Evolutionary conservation across 108 stramenopile genomes (phyloP).

Genomic region (Nitzschia sp.): DNA sequence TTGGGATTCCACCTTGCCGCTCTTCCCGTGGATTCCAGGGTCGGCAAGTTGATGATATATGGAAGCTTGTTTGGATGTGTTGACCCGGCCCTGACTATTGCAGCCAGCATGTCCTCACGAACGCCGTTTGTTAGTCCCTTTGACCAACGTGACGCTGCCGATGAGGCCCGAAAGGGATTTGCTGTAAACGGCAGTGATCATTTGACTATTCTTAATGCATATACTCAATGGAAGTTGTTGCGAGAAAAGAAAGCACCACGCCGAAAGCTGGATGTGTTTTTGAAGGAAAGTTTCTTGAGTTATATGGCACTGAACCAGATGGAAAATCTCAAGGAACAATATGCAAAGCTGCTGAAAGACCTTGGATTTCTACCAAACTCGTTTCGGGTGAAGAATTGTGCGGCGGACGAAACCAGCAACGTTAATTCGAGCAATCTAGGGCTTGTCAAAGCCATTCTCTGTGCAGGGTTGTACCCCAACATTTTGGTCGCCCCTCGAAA

Average conservation of each 20-base stretch:
- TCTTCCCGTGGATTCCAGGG: slow-evolving; percentile 86
- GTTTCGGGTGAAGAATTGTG: slow-evolving; percentile 28
- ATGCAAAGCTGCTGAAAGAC: slow-evolving; percentile 50
- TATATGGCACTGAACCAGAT: slow-evolving; percentile 68
- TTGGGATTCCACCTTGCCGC: slow-evolving; percentile 88
- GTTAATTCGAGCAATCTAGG: slow-evolving; percentile 52
- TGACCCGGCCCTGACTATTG: slow-evolving; percentile 84
- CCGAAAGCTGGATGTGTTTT: slow-evolving; percentile 52
- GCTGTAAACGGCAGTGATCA: slow-evolving; percentile 68
- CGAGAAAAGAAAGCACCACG: slow-evolving; percentile 26
- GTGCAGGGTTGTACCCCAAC: slow-evolving; percentile 88
- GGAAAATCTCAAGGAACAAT: slow-evolving; percentile 72
- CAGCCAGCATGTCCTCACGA: slow-evolving; percentile 76
- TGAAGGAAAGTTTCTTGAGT: slow-evolving; percentile 69
- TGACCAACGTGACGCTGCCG: slow-evolving; percentile 73
- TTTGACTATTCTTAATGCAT: slow-evolving; percentile 78
- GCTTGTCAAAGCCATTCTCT: slow-evolving; percentile 78
- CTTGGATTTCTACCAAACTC: slow-evolving; percentile 56
- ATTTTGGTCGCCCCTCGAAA: slow-evolving; percentile 71
- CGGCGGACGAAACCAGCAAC: slow-evolving; percentile 23
- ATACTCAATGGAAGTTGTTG: slow-evolving; percentile 57
- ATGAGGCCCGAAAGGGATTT: slow-evolving; percentile 66
- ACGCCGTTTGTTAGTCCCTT: slow-evolving; percentile 78
- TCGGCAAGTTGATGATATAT: slow-evolving; percentile 89
- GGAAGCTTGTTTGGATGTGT: slow-evolving; percentile 79